Conservation (phyloP, 352 stramenopile species). For the Phytopythium cucurbitacearum region DNA sequence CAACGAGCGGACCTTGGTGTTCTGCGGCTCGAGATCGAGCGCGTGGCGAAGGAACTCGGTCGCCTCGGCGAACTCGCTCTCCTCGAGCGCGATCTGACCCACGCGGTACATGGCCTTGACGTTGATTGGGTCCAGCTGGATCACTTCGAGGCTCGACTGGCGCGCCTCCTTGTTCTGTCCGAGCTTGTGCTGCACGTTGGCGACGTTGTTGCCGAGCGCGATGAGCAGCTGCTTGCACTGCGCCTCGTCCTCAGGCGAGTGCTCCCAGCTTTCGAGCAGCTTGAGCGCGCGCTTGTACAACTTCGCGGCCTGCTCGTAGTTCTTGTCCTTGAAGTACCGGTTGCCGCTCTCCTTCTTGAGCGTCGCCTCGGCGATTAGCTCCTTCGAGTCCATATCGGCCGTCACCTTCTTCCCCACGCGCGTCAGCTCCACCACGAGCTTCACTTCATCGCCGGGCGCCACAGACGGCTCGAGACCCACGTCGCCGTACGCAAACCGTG, state of each 20-base stretch:
- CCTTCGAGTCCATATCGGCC: slow-evolving; percentile 64
- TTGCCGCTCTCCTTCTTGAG: slow-evolving; percentile 87
- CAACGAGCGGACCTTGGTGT: slow-evolving; percentile 59
- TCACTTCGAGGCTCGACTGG: slow-evolving; percentile 73
- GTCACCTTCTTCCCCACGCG: slow-evolving; percentile 64
- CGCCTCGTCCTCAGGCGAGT: slow-evolving; percentile 36
- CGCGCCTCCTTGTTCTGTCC: slow-evolving; percentile 70
- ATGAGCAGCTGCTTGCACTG: slow-evolving; percentile 75
- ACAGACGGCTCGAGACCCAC: slow-evolving; percentile 49
- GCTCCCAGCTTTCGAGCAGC: slow-evolving; percentile 73
- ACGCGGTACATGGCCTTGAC: slow-evolving; percentile 81
- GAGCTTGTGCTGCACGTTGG: slow-evolving; percentile 76
- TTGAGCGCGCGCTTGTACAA: slow-evolving; percentile 83
- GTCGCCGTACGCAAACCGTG: slow-evolving; percentile 72
- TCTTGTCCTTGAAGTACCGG: slow-evolving; percentile 75
- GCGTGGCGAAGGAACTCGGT: slow-evolving; percentile 53
- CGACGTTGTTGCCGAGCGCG: slow-evolving; percentile 79
- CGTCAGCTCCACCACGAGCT: slow-evolving; percentile 53
- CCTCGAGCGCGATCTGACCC: slow-evolving; percentile 59
- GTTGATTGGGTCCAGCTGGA: slow-evolving; percentile 68
- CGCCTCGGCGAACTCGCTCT: slow-evolving; percentile 70
- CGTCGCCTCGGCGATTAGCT: slow-evolving; percentile 68
- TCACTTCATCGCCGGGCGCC: slow-evolving; percentile 39
- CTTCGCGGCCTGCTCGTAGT: slow-evolving; percentile 79
- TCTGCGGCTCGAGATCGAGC: slow-evolving; percentile 61